Conservation (phyloP, 164 flowering plant species). For the Macadamia integrifolia region DNA sequence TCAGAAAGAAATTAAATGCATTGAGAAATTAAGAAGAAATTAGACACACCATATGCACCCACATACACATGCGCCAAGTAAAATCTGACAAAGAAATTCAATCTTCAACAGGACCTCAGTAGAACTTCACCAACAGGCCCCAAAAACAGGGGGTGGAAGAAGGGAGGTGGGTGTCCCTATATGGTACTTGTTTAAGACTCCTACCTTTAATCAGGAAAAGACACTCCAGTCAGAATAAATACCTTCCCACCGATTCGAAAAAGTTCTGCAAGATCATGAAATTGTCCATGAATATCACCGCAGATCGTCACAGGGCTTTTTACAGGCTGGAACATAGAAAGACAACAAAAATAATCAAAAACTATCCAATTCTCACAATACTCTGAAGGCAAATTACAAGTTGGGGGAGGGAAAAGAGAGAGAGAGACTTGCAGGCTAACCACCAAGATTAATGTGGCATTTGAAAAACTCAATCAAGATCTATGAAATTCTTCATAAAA, state of each 20-base stretch:
- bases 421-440: too few relatives aligned
- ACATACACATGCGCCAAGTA: too few relatives aligned
- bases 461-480: too few relatives aligned
- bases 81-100: neutral
- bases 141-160: too few relatives aligned
- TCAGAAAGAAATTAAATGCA: neutral
- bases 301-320: conserved; percentile 95
- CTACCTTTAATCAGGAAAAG: neutral
- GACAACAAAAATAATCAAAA: neutral
- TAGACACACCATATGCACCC: neutral
- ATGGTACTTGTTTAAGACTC: neutral
- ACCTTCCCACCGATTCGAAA: conserved; percentile 96
- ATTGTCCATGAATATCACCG: conserved; percentile 95
- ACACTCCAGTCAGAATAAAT: conserved; percentile 15
- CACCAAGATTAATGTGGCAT: too few relatives aligned
- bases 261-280: conserved; percentile 95
- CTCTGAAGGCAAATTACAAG: too few relatives aligned
- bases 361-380: neutral
- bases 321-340: conserved; percentile 63
- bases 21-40: neutral
- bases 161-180: too few relatives aligned
- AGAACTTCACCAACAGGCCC: neutral
- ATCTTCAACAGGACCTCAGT: conserved; percentile 9
- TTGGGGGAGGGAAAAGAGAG: too few relatives aligned
- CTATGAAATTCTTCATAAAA: too few relatives aligned